These are phyloP conservation scores for Vigna hirtella DNA, from an alignment of 306 rosid species.

Conservation along the genomic window DNA sequence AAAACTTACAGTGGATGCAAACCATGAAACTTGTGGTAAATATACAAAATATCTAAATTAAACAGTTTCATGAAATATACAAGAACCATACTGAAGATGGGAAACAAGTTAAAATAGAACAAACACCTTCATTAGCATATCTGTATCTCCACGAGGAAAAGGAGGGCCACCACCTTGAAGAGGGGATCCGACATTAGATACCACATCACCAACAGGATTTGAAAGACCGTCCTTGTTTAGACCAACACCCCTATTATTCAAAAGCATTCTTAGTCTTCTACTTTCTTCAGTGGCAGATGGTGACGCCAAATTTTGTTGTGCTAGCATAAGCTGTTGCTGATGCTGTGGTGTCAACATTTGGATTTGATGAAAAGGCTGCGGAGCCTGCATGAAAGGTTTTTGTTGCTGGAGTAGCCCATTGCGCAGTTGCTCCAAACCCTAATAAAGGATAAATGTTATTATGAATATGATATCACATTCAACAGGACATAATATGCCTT, in stretches of 20 bases:
- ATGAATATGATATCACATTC: neutral
- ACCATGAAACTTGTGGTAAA: constrained; percentile 27
- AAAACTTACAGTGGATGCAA: constrained; percentile 41
- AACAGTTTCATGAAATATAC: constrained; percentile 30
- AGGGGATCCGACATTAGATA: constrained; percentile 83
- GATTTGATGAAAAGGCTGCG: constrained; percentile 91
- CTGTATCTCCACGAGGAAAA: constrained; percentile 84
- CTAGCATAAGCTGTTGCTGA: constrained; percentile 92
- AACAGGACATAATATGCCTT: constrained; percentile 3
- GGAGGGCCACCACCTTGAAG: constrained; percentile 81
- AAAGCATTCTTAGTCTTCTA: constrained; percentile 86
- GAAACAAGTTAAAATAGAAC: constrained; percentile 38
- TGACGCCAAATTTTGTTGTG: constrained; percentile 89
- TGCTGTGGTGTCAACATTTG: constrained; percentile 97
- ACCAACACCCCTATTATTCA: constrained; percentile 66
- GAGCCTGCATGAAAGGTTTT: constrained; percentile 87
- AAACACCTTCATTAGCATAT: constrained; percentile 80
- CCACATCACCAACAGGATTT: constrained; percentile 82
- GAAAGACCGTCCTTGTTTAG: constrained; percentile 79
- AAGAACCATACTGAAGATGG: constrained; percentile 34
- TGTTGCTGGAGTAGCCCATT: constrained; percentile 91
- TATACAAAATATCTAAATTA: neutral
- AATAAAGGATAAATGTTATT: neutral
- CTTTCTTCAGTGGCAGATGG: constrained; percentile 83
- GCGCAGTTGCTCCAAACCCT: constrained; percentile 98